These are phyloP conservation scores for Urochloa ruziziensis DNA, from an alignment of 176 grass and related monocot genomes.

Conservation along the genomic window DNA sequence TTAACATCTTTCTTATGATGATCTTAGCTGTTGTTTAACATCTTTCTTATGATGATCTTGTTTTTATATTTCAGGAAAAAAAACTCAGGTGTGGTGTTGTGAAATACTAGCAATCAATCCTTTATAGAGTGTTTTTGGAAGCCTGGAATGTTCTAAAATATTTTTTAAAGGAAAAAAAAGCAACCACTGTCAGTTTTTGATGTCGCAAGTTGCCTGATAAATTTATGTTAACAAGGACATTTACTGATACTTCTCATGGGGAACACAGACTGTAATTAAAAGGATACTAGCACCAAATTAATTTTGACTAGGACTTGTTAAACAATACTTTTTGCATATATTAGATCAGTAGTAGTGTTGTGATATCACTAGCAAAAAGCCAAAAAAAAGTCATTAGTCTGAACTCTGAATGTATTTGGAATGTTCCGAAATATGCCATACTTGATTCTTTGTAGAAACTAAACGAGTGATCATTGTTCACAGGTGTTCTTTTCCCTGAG, in stretches of 20 bases:
- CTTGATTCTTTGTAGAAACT: not conserved
- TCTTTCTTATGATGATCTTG: not conserved
- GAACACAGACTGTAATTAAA: not conserved
- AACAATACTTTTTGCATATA: too few relatives aligned
- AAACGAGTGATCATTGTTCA: not conserved
- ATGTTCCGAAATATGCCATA: slow-evolving; percentile 9
- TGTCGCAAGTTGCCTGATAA: not conserved
- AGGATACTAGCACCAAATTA: not conserved
- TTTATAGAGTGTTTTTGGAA: not conserved
- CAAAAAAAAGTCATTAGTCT: not conserved
- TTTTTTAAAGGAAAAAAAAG: too few relatives aligned
- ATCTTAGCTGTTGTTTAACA: not conserved
- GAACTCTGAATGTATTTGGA: not conserved
- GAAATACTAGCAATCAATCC: not conserved
- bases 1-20: not conserved
- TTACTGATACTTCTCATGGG: not conserved
- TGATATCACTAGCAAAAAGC: not conserved
- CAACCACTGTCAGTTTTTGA: not conserved
- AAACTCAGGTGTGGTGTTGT: not conserved
- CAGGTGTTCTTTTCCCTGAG: slow-evolving; percentile 20
- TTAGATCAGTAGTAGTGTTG: not conserved
- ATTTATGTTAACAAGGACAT: slow-evolving; percentile 27
- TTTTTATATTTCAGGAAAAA: not conserved
- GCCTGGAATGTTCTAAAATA: slow-evolving; percentile 17
- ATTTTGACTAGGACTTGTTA: not conserved